phyloP scores from a whole-genome alignment of 2,329 filamentous ascomycete genomes.

The Dothideomycetes sp. region DNA sequence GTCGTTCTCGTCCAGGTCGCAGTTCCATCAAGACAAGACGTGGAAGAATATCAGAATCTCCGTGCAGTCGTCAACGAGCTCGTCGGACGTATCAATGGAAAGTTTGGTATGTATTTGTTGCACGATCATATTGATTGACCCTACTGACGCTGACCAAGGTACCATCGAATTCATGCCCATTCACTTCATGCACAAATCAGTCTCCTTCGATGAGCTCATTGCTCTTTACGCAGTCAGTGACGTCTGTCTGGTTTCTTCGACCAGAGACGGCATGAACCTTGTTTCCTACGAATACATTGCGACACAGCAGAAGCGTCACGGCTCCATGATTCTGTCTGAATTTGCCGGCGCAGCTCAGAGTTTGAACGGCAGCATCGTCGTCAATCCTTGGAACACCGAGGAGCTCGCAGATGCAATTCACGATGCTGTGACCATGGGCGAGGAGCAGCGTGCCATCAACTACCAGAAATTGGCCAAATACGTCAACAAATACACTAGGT shows the following conservation, averaged over 20 bases:
- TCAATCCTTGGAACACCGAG: slow-evolving; percentile 98
- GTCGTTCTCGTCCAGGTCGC: slow-evolving; percentile 94
- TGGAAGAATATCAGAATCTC: slow-evolving; percentile 96
- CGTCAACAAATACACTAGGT: slow-evolving; percentile 91
- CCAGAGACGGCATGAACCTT: slow-evolving; percentile 97
- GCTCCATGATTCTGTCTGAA: slow-evolving; percentile 89
- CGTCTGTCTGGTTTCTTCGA: slow-evolving; percentile 84
- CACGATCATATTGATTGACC: neutral
- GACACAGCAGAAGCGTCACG: slow-evolving; percentile 79
- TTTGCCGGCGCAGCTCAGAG: slow-evolving; percentile 94
- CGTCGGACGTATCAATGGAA: slow-evolving; percentile 92
- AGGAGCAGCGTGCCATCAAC: slow-evolving; percentile 76
- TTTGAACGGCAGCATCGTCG: slow-evolving; percentile 82
- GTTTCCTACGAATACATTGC: slow-evolving; percentile 98
- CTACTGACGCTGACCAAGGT: slow-evolving; percentile 31
- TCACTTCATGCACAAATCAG: slow-evolving; percentile 94
- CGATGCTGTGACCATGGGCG: slow-evolving; percentile 91
- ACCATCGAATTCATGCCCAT: slow-evolving; percentile 99
- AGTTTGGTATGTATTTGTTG: slow-evolving; percentile 58
- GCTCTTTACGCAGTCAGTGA: slow-evolving; percentile 88
- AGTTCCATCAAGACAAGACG: slow-evolving; percentile 86
- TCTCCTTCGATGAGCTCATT: slow-evolving; percentile 87
- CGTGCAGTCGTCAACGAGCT: slow-evolving; percentile 93
- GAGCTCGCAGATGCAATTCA: slow-evolving; percentile 88
- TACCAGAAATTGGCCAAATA: slow-evolving; percentile 90